Conservation (phyloP, 768 basidiomycete genomes). For the Agaricus bisporus region DNA sequence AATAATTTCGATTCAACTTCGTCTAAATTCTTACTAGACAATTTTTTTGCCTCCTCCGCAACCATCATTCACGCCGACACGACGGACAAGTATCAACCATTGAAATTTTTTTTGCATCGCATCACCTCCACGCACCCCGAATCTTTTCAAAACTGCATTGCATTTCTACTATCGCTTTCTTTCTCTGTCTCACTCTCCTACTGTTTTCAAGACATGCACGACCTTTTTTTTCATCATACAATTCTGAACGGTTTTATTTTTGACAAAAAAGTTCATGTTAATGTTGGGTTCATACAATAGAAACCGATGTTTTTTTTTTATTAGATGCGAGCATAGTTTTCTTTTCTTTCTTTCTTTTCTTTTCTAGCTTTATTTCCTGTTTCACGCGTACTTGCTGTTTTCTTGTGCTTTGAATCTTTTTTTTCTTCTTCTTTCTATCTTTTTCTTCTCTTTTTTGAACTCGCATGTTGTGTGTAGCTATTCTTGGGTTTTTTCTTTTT, state of each 20-base stretch:
- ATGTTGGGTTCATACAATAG: conserved; percentile 10
- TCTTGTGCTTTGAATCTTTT: conserved; percentile 1
- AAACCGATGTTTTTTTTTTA: conserved; percentile 6
- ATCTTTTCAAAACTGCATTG: conserved; percentile 2
- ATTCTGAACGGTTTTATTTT: conserved; percentile 8
- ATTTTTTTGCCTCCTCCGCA: neutral
- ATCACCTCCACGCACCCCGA: neutral
- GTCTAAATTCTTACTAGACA: neutral
- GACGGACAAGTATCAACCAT: conserved; percentile 4
- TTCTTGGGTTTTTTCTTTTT: conserved; percentile 8
- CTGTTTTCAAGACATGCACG: neutral
- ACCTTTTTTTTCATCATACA: conserved; percentile 10
- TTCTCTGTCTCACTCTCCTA: neutral
- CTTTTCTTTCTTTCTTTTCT: neutral
- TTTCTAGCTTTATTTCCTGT: neutral
- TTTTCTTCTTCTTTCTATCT: neutral
- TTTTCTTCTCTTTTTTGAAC: neutral
- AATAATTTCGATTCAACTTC: conserved; percentile 2
- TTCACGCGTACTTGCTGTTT: neutral
- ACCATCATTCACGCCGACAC: conserved; percentile 3
- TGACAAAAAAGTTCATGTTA: neutral
- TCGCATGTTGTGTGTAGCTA: conserved; percentile 10
- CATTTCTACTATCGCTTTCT: conserved; percentile 9
- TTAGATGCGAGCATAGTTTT: conserved; percentile 9
- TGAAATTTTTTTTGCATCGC: conserved; percentile 13